Evolutionary conservation across 495 filamentous ascomycete genomes (phyloP).

Genomic region (Penicillium verhagenii): DNA sequence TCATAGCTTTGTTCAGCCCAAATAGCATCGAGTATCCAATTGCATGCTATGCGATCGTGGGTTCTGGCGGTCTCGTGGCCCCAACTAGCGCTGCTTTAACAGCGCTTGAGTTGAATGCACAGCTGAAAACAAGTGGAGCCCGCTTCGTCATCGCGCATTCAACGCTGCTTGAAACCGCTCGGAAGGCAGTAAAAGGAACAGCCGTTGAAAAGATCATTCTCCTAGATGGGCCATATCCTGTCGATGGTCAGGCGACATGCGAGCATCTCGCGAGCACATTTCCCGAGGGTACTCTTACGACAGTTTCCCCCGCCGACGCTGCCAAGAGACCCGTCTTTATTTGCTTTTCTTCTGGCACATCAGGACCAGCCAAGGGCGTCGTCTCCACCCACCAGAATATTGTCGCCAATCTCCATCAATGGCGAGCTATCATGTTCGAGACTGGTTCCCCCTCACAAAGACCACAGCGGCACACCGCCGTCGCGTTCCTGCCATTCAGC

Average conservation of each 20-base stretch:
- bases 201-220: slow-evolving; percentile 18
- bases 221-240: slow-evolving; percentile 9
- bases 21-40: slow-evolving; percentile 67
- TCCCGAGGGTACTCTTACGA: slow-evolving; percentile 3
- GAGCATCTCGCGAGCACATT: slow-evolving; percentile 21
- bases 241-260: slow-evolving; percentile 19
- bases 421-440: slow-evolving; percentile 15
- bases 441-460: slow-evolving; percentile 10
- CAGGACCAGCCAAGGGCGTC: slow-evolving; percentile 37
- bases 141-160: slow-evolving; percentile 69
- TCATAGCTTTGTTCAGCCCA: slow-evolving; percentile 61
- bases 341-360: slow-evolving; percentile 27
- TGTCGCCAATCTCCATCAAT: slow-evolving; percentile 57
- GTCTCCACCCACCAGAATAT: slow-evolving; percentile 76
- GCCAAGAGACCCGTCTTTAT: slow-evolving; percentile 13
- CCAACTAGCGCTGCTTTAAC: slow-evolving; percentile 83
- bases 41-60: slow-evolving; percentile 67
- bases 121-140: slow-evolving; percentile 72
- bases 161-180: slow-evolving; percentile 56
- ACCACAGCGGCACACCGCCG: slow-evolving; percentile 54
- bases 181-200: slow-evolving; percentile 54
- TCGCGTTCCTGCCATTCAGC: slow-evolving; percentile 83
- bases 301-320: slow-evolving; percentile 11
- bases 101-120: slow-evolving; percentile 76
- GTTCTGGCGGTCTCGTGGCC: slow-evolving; percentile 71